Evolutionary conservation across 192 early-diverging fungal species (phyloP), one percentile per base, ranked within the genome.

Genomic region (Rhizophagus clarus): DNA sequence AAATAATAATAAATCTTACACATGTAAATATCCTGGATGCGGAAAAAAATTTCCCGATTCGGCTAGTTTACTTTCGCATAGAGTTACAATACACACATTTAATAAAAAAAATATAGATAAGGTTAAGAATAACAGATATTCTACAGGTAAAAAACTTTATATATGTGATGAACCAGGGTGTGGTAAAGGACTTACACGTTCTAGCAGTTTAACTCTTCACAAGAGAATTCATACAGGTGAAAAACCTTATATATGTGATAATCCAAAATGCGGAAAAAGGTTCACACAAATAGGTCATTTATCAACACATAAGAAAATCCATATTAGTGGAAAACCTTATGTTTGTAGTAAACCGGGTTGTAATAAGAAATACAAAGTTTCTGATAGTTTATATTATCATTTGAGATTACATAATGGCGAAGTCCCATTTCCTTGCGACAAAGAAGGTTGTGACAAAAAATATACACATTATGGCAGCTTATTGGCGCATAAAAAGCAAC

Each of bases 1-100:
- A 42, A 42, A 10, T 42, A 51, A 51, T 10, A 12, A 5, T 51
- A 17, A 51, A 17, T 1, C 2, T 4, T 51, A 51, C 61, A 1
- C 9, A 63, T 63, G 61, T 63, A 28, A 63, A 63, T 63, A 63
- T 28, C 61, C 61, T 9, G 61, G 61, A 63, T 63, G 61, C 28
- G 24, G 24, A 10, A 63, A 63, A 63, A 11, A 26, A 26, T 26
- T 26, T 26, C 28, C 61, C 0, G 9, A n/a, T 28, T 10, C 9
- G 1, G 15, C 8, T 9, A 63, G 11, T 26, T 63, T 63, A 26
- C 5, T 8, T 26, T 12, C 22, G 24, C 61, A 63, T 17, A 63
- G 24, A 26, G 40, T 42, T 34, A 62, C 12, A 26, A 63, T 63
- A 26, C 61, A 63, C 61, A 63, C n/a, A 17, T 26, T 63, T 63